These are phyloP conservation scores for Aspergillus pseudotamarii DNA, from an alignment of 2,329 filamentous ascomycete genomes.

Conservation along the genomic window DNA sequence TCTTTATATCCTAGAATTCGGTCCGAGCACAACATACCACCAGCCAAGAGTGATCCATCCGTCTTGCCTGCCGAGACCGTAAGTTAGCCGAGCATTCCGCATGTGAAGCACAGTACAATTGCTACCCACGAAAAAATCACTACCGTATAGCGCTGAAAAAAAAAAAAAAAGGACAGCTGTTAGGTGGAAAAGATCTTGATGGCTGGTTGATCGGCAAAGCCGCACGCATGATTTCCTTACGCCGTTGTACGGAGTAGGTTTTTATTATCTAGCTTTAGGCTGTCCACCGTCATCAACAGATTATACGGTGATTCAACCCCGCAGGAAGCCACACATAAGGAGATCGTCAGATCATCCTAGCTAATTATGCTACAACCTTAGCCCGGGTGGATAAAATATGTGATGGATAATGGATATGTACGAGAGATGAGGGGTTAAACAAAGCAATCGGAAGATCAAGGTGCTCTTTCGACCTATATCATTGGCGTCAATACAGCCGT, in stretches of 20 bases:
- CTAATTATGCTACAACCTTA: conserved; percentile 8
- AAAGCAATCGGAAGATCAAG: conserved; percentile 1
- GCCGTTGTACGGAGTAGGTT: neutral
- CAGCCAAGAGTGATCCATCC: neutral
- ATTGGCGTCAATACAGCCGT: neutral
- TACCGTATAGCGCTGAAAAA: neutral
- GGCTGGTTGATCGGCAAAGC: neutral
- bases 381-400: conserved; percentile 6
- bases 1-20: neutral
- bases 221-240: neutral
- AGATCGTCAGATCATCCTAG: conserved; percentile 24
- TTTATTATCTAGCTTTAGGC: neutral
- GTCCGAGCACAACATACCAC: neutral
- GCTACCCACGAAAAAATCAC: neutral
- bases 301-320: conserved; percentile 14
- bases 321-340: conserved; percentile 12
- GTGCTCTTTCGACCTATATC: neutral
- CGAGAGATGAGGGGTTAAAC: conserved; percentile 10
- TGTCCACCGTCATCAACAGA: neutral
- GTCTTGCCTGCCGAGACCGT: conserved; percentile 12
- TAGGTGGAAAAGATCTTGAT: too few species aligned
- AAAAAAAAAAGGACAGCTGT: neutral
- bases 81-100: conserved; percentile 26
- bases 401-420: conserved; percentile 13
- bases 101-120: conserved; percentile 24